phyloP scores from a whole-genome alignment of 768 basidiomycete genomes.

The Neoboletus magnificus region DNA sequence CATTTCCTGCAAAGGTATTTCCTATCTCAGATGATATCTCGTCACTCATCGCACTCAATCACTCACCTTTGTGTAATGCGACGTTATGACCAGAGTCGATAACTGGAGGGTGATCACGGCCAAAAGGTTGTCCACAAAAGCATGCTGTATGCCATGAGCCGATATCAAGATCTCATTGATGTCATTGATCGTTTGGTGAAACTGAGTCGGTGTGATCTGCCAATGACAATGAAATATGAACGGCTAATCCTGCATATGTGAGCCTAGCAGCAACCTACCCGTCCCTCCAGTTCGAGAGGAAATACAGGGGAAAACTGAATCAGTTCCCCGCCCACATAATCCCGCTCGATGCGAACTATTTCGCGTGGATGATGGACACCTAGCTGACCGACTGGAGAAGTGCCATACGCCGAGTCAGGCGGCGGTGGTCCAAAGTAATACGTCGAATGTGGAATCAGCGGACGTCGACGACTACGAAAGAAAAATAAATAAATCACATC shows the following conservation, averaged over 20 bases:
- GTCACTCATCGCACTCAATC: background rate
- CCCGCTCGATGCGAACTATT: constrained; percentile 86
- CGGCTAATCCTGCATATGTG: background rate
- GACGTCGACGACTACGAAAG: constrained; percentile 34
- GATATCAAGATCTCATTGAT: constrained; percentile 87
- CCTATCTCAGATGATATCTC: constrained; percentile 3
- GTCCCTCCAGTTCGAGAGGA: constrained; percentile 88
- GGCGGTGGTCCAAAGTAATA: constrained; percentile 85
- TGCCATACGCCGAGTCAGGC: constrained; percentile 75
- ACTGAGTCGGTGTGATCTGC: constrained; percentile 88
- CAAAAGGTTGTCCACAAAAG: constrained; percentile 76
- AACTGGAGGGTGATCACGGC: constrained; percentile 80
- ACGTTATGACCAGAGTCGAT: constrained; percentile 59
- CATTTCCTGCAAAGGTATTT: constrained; percentile 63
- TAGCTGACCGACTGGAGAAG: constrained; percentile 76
- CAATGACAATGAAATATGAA: background rate
- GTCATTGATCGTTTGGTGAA: constrained; percentile 83
- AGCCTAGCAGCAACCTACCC: constrained; percentile 52
- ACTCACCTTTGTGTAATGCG: constrained; percentile 81
- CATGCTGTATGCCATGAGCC: constrained; percentile 73
- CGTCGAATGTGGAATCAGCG: constrained; percentile 69
- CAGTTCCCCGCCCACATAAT: constrained; percentile 88
- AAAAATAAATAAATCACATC: constrained; percentile 23
- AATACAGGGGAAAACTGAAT: constrained; percentile 87
- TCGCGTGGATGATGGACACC: constrained; percentile 90